Evolutionary conservation across 495 filamentous ascomycete genomes (phyloP), one percentile per base, ranked within the genome.

Genomic region (Penicillium diatomitis): DNA sequence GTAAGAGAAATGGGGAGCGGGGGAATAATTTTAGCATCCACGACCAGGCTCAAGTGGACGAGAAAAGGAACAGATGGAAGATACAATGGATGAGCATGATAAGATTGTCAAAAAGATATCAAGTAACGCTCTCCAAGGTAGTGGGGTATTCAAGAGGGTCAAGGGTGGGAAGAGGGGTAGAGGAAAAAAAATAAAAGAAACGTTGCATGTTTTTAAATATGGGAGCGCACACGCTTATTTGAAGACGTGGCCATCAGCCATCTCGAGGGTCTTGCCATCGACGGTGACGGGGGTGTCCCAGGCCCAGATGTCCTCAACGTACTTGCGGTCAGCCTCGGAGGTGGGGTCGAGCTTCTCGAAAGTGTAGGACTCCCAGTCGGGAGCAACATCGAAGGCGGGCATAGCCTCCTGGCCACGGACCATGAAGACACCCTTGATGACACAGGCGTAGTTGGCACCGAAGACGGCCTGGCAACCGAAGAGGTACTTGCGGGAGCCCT

Each of bases 401-500:
- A 79, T 60, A 62, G 76, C 79, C 35, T 99, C 87, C 67, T 97
- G 83, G 46, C 92, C 92, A 58, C 92, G 90, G 76, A 95, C 78
- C 63, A 97, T 69, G 73, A 96, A 96, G 51, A 88, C 92, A 72
- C 92, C 94, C 58, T 81, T 70, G 62, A 96, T 84, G 67, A 95
- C 71, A 47, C 85, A 92, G 75, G 92, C 80, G 71, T 96, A 87
- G 76, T 83, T 81, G 57, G 65, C 70, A 60, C 92, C 92, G 61
- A 85, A 99, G 53, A 97, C 94, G 57, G 84, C 88, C 60, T 86
- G 84, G 56, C 76, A 82, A 63, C 92, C 92, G 77, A 99, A 97
- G 70, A 99, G 74, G 81, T 90, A 96, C 83, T 97, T 99, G 77
- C 92, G 90, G 65, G 88, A 95, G 52, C 68, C 92, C 81, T 99